Evolutionary conservation across 129 eudicot species (phyloP).

Genomic region (Glebionis coronaria): DNA sequence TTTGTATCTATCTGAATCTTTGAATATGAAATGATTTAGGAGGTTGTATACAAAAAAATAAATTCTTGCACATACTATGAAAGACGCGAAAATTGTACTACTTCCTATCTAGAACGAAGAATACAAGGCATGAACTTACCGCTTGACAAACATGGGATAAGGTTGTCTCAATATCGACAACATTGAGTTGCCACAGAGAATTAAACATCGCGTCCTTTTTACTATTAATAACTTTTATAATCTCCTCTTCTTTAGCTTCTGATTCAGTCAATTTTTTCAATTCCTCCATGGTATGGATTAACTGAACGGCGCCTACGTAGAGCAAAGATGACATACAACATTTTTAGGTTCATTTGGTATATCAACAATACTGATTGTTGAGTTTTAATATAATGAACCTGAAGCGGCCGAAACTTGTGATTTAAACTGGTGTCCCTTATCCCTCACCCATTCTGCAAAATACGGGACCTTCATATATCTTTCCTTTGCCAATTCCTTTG

Average conservation of each 20-base stretch:
- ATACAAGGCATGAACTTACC: slow-evolving; percentile 40
- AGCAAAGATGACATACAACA: slow-evolving; percentile 5
- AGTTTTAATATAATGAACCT: slow-evolving; percentile 41
- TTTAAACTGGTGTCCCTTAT: slow-evolving; percentile 74
- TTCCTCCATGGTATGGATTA: slow-evolving; percentile 36
- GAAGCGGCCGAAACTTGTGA: slow-evolving; percentile 82
- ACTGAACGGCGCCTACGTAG: slow-evolving; percentile 57
- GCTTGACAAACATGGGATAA: slow-evolving; percentile 82
- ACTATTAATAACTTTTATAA: slow-evolving; percentile 52
- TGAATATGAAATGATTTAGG: no score
- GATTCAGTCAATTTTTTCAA: slow-evolving; percentile 54
- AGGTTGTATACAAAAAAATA: no score
- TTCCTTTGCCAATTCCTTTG: slow-evolving; percentile 72
- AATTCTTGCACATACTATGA: no score
- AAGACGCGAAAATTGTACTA: no score
- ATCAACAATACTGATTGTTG: background rate
- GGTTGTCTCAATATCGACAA: slow-evolving; percentile 79
- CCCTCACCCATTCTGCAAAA: slow-evolving; percentile 94
- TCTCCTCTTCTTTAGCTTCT: slow-evolving; percentile 52
- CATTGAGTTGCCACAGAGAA: slow-evolving; percentile 88
- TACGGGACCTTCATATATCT: slow-evolving; percentile 76
- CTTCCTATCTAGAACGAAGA: background rate
- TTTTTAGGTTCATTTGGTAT: background rate
- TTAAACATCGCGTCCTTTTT: slow-evolving; percentile 71
- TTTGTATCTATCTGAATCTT: background rate